phyloP scores from a whole-genome alignment of 805 yeast genomes.

The Ogataea nonfermentans region DNA sequence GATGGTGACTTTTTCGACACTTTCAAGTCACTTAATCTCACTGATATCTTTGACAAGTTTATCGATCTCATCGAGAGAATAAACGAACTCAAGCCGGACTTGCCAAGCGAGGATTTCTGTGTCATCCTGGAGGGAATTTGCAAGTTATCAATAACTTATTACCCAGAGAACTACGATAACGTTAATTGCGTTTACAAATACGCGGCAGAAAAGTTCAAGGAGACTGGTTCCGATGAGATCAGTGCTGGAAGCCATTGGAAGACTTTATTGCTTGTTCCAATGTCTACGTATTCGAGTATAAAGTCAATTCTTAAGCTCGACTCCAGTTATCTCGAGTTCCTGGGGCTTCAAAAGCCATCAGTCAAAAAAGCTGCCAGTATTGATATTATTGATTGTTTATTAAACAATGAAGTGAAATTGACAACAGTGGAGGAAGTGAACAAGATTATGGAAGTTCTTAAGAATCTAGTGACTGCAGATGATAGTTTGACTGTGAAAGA shows the following conservation, averaged over 20 bases:
- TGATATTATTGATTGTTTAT: conserved; percentile 57
- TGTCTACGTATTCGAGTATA: conserved; percentile 41
- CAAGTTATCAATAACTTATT: conserved; percentile 61
- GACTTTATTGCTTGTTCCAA: conserved; percentile 48
- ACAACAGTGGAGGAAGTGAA: conserved; percentile 49
- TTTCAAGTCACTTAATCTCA: conserved; percentile 17
- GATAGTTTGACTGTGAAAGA: conserved; percentile 35
- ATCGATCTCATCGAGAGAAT: conserved; percentile 63
- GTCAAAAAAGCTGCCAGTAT: conserved; percentile 59
- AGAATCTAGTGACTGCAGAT: conserved; percentile 45
- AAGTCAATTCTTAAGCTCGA: conserved; percentile 38
- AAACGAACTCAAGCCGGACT: conserved; percentile 55
- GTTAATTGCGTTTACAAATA: conserved; percentile 60
- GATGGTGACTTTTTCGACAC: conserved; percentile 22
- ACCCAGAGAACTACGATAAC: conserved; percentile 58
- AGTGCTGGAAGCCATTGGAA: conserved; percentile 29
- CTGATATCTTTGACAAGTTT: conserved; percentile 55
- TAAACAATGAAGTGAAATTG: conserved; percentile 39
- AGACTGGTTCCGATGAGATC: conserved; percentile 20
- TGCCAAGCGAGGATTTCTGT: conserved; percentile 66
- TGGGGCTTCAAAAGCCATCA: conserved; percentile 47
- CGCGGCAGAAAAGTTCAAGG: conserved; percentile 41
- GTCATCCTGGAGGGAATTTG: conserved; percentile 64
- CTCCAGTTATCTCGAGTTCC: conserved; percentile 51
- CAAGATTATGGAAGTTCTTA: conserved; percentile 57